A percentile compares a stretch with the other conserved stretches of the same genome.
phyloP scores from a whole-genome alignment of 805 yeast genomes.

The Metschnikowia baotianmanensis region DNA sequence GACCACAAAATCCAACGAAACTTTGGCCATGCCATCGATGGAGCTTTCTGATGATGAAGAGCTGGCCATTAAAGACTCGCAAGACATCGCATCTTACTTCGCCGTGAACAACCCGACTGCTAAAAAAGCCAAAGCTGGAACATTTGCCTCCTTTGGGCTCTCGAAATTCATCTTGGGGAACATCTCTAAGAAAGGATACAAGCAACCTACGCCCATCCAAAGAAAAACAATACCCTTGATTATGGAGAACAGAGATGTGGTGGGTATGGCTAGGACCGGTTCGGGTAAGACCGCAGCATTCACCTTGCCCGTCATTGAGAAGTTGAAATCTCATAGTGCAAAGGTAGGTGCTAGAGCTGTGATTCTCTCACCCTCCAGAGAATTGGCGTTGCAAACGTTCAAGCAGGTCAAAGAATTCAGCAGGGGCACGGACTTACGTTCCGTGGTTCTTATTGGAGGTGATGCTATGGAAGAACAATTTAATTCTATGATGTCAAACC shows the following conservation, averaged over 20 bases:
- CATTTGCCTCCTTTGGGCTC: conserved; percentile 88
- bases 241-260: conserved; percentile 86
- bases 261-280: conserved; percentile 99
- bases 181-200: conserved; percentile 80
- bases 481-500: conserved; percentile 86
- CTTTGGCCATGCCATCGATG: conserved; percentile 43
- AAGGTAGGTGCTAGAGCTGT: conserved; percentile 87
- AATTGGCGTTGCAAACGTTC: conserved; percentile 88
- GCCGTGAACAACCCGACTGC: conserved; percentile 40
- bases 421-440: conserved; percentile 77
- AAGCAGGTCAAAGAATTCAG: conserved; percentile 87
- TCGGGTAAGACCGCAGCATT: conserved; percentile 99
- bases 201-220: conserved; percentile 97
- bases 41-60: conserved; percentile 51
- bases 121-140: conserved; percentile 69
- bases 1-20: conserved; percentile 23
- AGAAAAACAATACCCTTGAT: conserved; percentile 91
- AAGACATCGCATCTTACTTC: conserved; percentile 46
- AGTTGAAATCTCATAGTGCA: conserved; percentile 77
- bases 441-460: conserved; percentile 89
- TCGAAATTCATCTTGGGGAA: conserved; percentile 68
- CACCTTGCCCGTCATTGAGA: conserved; percentile 84
- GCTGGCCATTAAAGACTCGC: conserved; percentile 36
- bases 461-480: conserved; percentile 98
- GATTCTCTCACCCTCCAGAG: conserved; percentile 92